These are phyloP conservation scores for Termitomyces titanicus DNA, from an alignment of 768 basidiomycete species.

Conservation along the genomic window DNA sequence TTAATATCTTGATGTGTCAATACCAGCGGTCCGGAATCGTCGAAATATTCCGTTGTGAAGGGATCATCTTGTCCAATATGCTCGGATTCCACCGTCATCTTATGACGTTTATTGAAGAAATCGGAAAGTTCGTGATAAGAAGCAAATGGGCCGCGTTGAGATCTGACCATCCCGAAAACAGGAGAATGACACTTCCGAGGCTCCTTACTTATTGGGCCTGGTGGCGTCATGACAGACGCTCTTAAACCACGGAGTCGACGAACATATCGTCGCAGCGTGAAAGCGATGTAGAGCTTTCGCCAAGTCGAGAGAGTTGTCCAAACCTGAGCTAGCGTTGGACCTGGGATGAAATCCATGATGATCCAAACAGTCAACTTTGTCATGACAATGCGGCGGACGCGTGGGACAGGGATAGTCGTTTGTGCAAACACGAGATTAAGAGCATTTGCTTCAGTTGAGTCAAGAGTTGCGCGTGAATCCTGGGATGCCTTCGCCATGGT, in stretches of 20 bases:
- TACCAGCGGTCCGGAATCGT: slow-evolving; percentile 19
- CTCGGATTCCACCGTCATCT: background rate
- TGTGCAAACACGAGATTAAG: no score
- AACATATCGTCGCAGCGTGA: slow-evolving; percentile 13
- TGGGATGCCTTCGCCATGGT: no score
- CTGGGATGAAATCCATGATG: no score
- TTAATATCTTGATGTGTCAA: slow-evolving; percentile 19
- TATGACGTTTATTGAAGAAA: slow-evolving; percentile 10
- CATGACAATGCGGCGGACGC: no score
- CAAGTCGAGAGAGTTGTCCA: no score
- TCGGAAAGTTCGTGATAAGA: slow-evolving; percentile 12
- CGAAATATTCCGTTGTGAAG: slow-evolving; percentile 6
- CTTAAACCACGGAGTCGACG: slow-evolving; percentile 15
- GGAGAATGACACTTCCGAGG: background rate
- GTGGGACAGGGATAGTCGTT: no score
- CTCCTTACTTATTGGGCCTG: background rate
- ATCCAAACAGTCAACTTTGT: no score
- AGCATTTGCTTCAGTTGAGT: no score
- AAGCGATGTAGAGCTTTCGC: no score
- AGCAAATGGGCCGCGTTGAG: slow-evolving; percentile 1
- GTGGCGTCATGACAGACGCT: slow-evolving; percentile 1
- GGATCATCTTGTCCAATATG: slow-evolving; percentile 4
- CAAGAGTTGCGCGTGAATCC: no score
- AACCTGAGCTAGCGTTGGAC: no score
- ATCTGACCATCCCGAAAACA: background rate